Conservation (phyloP, 371 early-diverging fungal genomes). For the Circinella umbellata region DNA sequence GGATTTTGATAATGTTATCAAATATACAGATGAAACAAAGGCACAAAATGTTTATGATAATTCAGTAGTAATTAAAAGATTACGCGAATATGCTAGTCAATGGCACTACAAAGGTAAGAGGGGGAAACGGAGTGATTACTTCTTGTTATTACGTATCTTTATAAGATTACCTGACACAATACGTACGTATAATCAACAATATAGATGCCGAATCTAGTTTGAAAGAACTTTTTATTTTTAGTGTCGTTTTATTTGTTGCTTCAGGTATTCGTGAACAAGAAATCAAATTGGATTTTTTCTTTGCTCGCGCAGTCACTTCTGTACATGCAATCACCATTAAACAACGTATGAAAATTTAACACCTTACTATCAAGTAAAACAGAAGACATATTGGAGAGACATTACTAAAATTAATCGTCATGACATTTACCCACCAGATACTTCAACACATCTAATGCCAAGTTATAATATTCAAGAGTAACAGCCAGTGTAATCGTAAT, state of each 20-base stretch:
- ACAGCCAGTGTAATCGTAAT: too few relatives aligned
- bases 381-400: too few relatives aligned
- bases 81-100: constrained; percentile 31
- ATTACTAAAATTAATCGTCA: too few relatives aligned
- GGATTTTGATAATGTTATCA: constrained; percentile 32
- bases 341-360: too few relatives aligned
- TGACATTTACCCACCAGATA: too few relatives aligned
- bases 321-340: constrained; percentile 37
- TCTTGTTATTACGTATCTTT: too few relatives aligned
- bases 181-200: constrained; percentile 5
- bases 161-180: background rate
- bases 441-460: too few relatives aligned
- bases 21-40: constrained; percentile 21
- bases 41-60: constrained; percentile 21
- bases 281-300: constrained; percentile 44
- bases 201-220: constrained; percentile 33
- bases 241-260: constrained; percentile 28
- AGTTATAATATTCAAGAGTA: too few relatives aligned
- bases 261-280: constrained; percentile 35
- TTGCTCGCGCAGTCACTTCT: constrained; percentile 61
- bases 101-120: constrained; percentile 26
- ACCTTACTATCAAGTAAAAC: too few relatives aligned
- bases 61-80: constrained; percentile 21
- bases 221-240: constrained; percentile 34
- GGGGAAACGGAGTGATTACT: too few relatives aligned